Evolutionary conservation across 2,329 filamentous ascomycete species (phyloP), one percentile per base, ranked within the genome.

Genomic region (Ascochyta clinopodiicola): DNA sequence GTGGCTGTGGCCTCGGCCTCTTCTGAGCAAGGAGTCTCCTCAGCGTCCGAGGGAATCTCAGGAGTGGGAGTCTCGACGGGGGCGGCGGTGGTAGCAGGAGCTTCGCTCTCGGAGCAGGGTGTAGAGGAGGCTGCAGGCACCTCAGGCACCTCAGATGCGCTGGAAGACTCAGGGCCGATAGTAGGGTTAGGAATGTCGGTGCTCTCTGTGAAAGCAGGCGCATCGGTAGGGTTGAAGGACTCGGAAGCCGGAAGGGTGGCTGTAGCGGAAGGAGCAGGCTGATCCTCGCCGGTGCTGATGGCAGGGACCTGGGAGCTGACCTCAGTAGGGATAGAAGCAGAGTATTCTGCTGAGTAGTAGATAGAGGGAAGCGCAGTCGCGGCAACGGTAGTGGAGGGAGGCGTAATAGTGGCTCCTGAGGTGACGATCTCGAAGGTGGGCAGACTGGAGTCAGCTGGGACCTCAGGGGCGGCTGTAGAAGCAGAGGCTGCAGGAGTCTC

Each of bases 381-480:
- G 8, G 22, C 39, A 4, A 50, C 37, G 17, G 56, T 37, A 4
- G 62, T 59, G 12, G 58, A 54, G 7, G 60, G 56, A 48, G 61
- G 62, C 2, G 58, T 56, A 17, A 63, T 66, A 4, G 67, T 59
- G 13, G 59, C 63, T 22, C 60, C 62, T 5, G 63, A 63, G 6
- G 56, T 58, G 15, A 59, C 61, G 17, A 67, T n/a, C 17, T 59
- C 58, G 32, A 67, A 63, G 31, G 55, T 57, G 12, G 63, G 63
- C 12, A 68, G 57, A 5, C 36, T 25, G 9, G 62, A 58, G 32
- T 61, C 57, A 15, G 45, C 52, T 10, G 59, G 51, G 34, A 36
- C 19, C 34, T 48, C 37, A 15, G 57, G 34, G 10, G 53, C 47
- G 36, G 49, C 42, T 6, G 57, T 34, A 15, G 55, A 22, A 10